A percentile compares a stretch with the other conserved stretches of the same genome.
Conservation (phyloP, 768 basidiomycete species). For the Pisolithus tinctorius region DNA sequence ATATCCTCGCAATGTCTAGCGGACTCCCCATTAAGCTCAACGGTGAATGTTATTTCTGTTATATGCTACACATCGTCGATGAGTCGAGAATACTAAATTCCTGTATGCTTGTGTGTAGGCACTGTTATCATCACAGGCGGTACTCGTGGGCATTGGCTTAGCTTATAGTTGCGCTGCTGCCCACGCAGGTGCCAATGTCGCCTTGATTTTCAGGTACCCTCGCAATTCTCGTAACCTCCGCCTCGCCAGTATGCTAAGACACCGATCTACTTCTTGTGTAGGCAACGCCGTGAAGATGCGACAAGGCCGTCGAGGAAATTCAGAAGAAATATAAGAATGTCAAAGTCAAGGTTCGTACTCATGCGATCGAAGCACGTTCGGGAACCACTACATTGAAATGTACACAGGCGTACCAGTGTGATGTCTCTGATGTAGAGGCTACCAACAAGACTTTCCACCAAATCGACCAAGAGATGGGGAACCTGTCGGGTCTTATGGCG, state of each 20-base stretch:
- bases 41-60: neutral
- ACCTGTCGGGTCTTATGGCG: constrained; percentile 50
- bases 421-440: constrained; percentile 43
- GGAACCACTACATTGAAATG: neutral
- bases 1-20: neutral
- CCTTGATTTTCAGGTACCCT: constrained; percentile 52
- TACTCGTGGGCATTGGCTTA: constrained; percentile 53
- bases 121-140: constrained; percentile 57
- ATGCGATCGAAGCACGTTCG: neutral
- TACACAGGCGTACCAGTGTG: constrained; percentile 53
- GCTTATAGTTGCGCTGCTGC: constrained; percentile 50
- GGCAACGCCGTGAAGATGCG: constrained; percentile 25
- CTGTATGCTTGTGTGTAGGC: constrained; percentile 24
- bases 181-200: constrained; percentile 49
- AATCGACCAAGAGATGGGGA: constrained; percentile 44
- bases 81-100: neutral
- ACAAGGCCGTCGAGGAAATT: constrained; percentile 40
- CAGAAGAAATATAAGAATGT: constrained; percentile 38
- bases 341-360: constrained; percentile 29
- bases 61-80: too few species aligned
- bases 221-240: neutral
- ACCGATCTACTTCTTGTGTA: neutral
- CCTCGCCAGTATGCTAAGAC: neutral
- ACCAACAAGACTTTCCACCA: constrained; percentile 38
- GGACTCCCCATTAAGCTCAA: neutral